These are phyloP conservation scores for Leccinum huronense DNA, from an alignment of 1,284 basidiomycete species.

Conservation along the genomic window DNA sequence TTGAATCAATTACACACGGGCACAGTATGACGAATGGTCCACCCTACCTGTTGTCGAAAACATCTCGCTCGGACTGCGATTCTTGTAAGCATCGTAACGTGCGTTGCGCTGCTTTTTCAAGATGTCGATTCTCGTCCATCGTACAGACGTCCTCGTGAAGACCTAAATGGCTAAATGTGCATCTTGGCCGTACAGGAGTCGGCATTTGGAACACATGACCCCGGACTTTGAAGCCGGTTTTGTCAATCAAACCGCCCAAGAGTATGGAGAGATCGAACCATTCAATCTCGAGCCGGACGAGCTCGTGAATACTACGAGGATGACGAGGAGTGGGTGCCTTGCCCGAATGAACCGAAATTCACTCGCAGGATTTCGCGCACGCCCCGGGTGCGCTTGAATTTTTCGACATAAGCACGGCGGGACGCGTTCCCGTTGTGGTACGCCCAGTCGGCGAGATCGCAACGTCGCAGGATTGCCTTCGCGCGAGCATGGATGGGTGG, in stretches of 20 bases:
- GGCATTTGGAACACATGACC: too few species aligned
- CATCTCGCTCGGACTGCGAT: too few species aligned
- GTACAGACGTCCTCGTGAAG: too few species aligned
- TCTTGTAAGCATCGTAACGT: too few species aligned
- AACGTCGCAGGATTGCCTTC: not conserved
- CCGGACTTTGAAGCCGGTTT: not conserved
- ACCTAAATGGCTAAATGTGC: too few species aligned
- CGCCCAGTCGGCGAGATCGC: not conserved
- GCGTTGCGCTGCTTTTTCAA: too few species aligned
- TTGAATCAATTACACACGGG: too few species aligned
- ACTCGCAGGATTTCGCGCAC: not conserved
- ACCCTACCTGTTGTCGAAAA: too few species aligned
- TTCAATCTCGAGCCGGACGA: too few species aligned
- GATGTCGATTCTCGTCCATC: too few species aligned
- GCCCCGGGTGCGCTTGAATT: not conserved
- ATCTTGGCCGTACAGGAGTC: too few species aligned
- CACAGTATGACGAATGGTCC: too few species aligned
- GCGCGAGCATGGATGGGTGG: not conserved
- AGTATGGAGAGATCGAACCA: not conserved
- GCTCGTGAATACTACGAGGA: constrained; percentile 6
- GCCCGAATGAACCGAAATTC: not conserved
- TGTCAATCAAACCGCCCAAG: not conserved
- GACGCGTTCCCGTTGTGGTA: constrained; percentile 5
- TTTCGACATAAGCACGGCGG: constrained; percentile 1
- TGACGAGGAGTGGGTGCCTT: constrained; percentile 25